These are phyloP conservation scores for Kodamaea sagamina DNA, from an alignment of 805 yeast species.

Conservation along the genomic window DNA sequence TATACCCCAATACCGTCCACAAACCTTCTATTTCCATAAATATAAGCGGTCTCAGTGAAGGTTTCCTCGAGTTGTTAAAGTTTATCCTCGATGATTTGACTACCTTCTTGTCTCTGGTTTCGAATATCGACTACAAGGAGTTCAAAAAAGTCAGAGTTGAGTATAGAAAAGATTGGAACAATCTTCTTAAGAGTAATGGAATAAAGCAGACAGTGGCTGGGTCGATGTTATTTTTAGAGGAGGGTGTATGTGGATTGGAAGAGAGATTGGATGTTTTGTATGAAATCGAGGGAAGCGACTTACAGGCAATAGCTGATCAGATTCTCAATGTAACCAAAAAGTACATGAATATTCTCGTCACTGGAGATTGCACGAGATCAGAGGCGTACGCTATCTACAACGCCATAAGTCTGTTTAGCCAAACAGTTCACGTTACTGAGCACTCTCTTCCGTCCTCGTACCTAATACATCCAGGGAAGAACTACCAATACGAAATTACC, in stretches of 20 bases:
- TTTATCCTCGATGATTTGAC: conserved; percentile 25
- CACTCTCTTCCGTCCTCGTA: conserved; percentile 39
- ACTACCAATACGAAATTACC: conserved; percentile 29
- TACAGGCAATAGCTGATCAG: conserved; percentile 28
- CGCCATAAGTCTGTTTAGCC: conserved; percentile 6
- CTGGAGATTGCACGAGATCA: conserved; percentile 46
- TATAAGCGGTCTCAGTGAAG: conserved; percentile 52
- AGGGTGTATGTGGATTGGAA: conserved; percentile 53
- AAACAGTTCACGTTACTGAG: neutral
- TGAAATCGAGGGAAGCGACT: conserved; percentile 39
- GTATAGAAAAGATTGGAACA: conserved; percentile 49
- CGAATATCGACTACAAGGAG: conserved; percentile 35
- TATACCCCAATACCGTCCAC: conserved; percentile 56
- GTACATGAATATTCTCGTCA: conserved; percentile 45
- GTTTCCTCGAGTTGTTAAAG: conserved; percentile 36
- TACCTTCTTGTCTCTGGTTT: conserved; percentile 1
- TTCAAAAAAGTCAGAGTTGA: conserved; percentile 49
- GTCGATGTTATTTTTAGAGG: conserved; percentile 54
- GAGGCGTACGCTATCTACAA: conserved; percentile 24
- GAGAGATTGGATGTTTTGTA: conserved; percentile 60
- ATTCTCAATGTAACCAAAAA: conserved; percentile 30
- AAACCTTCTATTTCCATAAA: conserved; percentile 54
- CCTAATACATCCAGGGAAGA: conserved; percentile 15
- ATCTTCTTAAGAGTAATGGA: conserved; percentile 45
- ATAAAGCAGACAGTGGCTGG: conserved; percentile 52